Evolutionary conservation across 352 stramenopile genomes (phyloP).

Genomic region (Phytopythium helicoides): DNA sequence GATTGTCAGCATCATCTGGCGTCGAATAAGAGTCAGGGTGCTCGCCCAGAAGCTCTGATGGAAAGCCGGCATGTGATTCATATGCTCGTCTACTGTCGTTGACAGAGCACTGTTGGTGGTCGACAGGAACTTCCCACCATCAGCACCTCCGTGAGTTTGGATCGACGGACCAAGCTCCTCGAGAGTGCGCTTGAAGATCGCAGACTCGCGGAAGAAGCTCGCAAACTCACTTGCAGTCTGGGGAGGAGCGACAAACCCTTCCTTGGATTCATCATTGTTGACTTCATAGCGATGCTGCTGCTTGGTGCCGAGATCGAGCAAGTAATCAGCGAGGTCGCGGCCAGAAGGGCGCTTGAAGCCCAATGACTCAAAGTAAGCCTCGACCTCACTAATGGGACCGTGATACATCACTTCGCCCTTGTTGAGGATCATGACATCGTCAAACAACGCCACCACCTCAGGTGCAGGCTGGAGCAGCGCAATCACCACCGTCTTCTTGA

Average conservation of each 20-base stretch:
- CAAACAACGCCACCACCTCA: too few species aligned
- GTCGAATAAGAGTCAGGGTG: conserved; percentile 29
- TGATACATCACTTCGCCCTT: too few species aligned
- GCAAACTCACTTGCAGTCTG: conserved; percentile 34
- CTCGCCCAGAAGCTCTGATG: conserved; percentile 6
- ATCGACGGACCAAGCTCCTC: too few species aligned
- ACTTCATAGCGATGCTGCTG: conserved; percentile 24
- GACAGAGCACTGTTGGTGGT: conserved; percentile 86
- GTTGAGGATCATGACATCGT: too few species aligned
- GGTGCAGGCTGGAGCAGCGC: too few species aligned
- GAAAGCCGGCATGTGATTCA: conserved; percentile 30
- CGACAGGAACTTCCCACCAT: conserved; percentile 69
- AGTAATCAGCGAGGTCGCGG: too few species aligned
- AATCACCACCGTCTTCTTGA: too few species aligned
- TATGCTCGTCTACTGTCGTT: conserved; percentile 55
- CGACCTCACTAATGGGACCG: too few species aligned
- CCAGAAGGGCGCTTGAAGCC: too few species aligned
- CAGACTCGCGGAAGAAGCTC: conserved; percentile 31
- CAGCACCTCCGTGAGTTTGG: too few species aligned
- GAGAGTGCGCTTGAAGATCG: conserved; percentile 36
- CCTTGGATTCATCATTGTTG: conserved; percentile 10
- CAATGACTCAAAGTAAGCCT: too few species aligned
- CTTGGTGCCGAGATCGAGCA: conserved; percentile 58
- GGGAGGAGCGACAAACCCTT: too few species aligned
- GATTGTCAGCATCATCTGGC: conserved; percentile 66